Conservation (phyloP, 441 rosid genomes). For the Gossypium trilobum region DNA sequence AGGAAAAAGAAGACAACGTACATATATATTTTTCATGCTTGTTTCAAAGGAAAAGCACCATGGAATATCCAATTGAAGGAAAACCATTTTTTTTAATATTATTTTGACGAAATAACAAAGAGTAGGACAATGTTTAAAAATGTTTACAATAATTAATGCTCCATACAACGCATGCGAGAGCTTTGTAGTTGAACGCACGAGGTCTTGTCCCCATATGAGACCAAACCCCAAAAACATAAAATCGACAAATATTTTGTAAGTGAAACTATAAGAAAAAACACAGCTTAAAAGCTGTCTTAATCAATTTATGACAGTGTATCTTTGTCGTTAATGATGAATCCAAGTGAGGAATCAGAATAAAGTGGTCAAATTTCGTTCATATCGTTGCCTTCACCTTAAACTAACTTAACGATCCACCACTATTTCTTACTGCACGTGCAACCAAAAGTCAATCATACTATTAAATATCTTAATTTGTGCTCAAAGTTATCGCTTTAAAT, state of each 20-base stretch:
- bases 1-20: too few species aligned
- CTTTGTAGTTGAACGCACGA: too few species aligned
- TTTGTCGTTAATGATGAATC: slow-evolving; percentile 1
- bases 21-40: too few species aligned
- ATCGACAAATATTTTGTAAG: background rate
- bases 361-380: slow-evolving; percentile 2
- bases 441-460: background rate
- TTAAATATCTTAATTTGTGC: background rate
- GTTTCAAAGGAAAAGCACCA: too few species aligned
- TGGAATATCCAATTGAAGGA: too few species aligned
- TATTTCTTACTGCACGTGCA: slow-evolving; percentile 7
- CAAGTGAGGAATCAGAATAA: background rate
- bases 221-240: background rate
- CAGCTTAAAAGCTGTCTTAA: background rate
- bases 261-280: slow-evolving; percentile 3
- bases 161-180: too few species aligned
- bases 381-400: slow-evolving; percentile 12
- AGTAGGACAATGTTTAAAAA: too few species aligned
- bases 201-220: too few species aligned
- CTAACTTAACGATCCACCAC: slow-evolving; percentile 31
- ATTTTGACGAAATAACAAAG: too few species aligned
- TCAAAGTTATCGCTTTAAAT: background rate
- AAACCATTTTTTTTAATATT: too few species aligned
- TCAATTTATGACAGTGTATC: background rate
- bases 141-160: too few species aligned